A percentile compares a stretch with the other conserved stretches of the same genome.
phyloP scores from a whole-genome alignment of 257 asterid genomes.

The Handroanthus guayacan region DNA sequence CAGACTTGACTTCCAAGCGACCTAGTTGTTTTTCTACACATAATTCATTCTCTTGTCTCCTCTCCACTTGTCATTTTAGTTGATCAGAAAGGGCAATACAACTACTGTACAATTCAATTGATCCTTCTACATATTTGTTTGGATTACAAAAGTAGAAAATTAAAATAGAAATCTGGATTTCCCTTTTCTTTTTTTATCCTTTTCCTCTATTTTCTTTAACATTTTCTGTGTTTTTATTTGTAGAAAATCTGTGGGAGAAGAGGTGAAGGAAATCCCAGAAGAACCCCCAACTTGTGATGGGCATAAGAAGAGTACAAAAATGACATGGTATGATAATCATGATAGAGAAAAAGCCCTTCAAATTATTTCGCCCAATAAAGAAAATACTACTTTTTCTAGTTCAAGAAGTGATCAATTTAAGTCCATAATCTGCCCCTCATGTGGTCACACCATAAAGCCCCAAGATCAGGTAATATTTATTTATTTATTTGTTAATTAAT shows the following conservation, averaged over 20 bases:
- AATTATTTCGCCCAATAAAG: slow-evolving; percentile 38
- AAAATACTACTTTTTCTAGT: slow-evolving; percentile 20
- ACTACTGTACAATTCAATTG: too few species aligned
- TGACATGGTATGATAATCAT: slow-evolving; percentile 62
- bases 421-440: slow-evolving; percentile 48
- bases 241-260: slow-evolving; percentile 14
- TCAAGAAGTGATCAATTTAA: slow-evolving; percentile 41
- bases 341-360: slow-evolving; percentile 43
- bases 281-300: slow-evolving; percentile 53
- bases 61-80: slow-evolving; percentile 10
- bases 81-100: too few species aligned
- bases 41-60: slow-evolving; percentile 31
- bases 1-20: slow-evolving; percentile 90
- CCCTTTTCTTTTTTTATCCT: slow-evolving; percentile 3
- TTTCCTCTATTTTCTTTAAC: slow-evolving; percentile 9
- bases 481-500: not conserved
- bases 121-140: too few species aligned
- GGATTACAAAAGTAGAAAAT: slow-evolving; percentile 16
- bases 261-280: slow-evolving; percentile 32
- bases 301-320: slow-evolving; percentile 49
- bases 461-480: slow-evolving; percentile 40
- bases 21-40: slow-evolving; percentile 43
- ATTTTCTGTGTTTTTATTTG: not conserved
- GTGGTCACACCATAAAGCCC: slow-evolving; percentile 42
- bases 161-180: slow-evolving; percentile 32